Evolutionary conservation across 148 eudicot genomes (phyloP), one percentile per base, ranked within the genome.

Genomic region (Rhododendron ferrugineum): DNA sequence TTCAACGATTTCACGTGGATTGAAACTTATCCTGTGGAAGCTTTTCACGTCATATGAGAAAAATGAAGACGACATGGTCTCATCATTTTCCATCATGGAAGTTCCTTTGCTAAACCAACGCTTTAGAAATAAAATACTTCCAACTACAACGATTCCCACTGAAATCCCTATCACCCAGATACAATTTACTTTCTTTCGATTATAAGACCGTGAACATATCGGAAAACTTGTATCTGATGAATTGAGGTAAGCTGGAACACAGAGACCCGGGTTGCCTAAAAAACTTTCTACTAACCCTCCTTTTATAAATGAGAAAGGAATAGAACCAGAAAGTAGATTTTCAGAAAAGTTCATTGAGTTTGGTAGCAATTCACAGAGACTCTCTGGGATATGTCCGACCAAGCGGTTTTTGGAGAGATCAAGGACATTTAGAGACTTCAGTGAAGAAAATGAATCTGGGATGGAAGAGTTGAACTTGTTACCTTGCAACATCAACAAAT

Each of bases 21-120:
- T 91, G 83, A 95, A 94, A 79, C 91, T 94, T 82, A 95, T 88
- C 66, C 90, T 88, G 84, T 96, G 99, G 89, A 95, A 96, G 86
- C 93, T 94, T 86, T 95, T 96, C 1, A 96, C 91, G 84, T 95
- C 93, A 46, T 93, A 95, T 11, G 99, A 92, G 85, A 86, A 93
- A 85, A 89, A 90, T 2, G 98, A 93, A 3, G 94, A 89, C 8
- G 95, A 91, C 83, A 88, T 84, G 78, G 91, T 90, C 84, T 92
- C 96, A 14, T 94, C 94, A 42, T 92, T 89, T 76, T 92, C 90
- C 76, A 85, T 87, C 56, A 37, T 86, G 1, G 92, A 62, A 37
- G 85, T 83, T 82, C 92, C 89, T 81, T 90, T 93, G 80, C 89
- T 87, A 78, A 90, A 82, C 94, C 96, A 92, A 40, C 93, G 90